Conservation (phyloP, 225 moss, liverwort and hornwort genomes). For the Marchantia paleacea region DNA sequence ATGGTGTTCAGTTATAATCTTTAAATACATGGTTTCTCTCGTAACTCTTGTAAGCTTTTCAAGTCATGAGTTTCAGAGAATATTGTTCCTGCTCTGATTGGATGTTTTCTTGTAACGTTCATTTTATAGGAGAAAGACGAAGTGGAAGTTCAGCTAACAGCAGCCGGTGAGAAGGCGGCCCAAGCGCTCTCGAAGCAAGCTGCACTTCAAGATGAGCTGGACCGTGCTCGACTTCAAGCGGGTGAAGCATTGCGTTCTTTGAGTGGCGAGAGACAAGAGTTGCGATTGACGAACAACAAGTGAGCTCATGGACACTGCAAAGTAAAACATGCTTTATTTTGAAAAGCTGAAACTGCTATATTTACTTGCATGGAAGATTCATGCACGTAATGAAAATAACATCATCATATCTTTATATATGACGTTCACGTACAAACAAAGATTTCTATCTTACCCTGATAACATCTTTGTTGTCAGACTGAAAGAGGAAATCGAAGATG, state of each 20-base stretch:
- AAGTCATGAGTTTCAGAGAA: too few relatives aligned
- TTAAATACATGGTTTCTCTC: too few relatives aligned
- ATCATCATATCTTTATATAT: neutral
- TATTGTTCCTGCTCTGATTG: too few relatives aligned
- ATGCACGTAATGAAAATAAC: neutral
- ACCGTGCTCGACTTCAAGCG: slow-evolving; percentile 66
- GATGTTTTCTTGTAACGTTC: neutral
- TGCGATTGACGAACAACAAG: slow-evolving; percentile 55
- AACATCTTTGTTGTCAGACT: slow-evolving; percentile 35
- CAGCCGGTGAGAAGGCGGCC: slow-evolving; percentile 56
- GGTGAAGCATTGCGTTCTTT: slow-evolving; percentile 75
- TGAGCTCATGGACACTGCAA: neutral
- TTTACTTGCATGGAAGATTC: neutral
- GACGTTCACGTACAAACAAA: neutral
- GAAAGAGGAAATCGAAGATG: slow-evolving; percentile 74
- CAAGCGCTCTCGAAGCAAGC: slow-evolving; percentile 70
- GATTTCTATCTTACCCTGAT: neutral
- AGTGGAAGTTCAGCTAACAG: slow-evolving; percentile 62
- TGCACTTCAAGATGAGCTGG: slow-evolving; percentile 74
- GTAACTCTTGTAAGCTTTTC: too few relatives aligned
- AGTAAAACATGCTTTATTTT: neutral
- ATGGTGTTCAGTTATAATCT: too few relatives aligned
- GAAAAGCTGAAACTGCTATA: neutral
- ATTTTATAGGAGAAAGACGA: slow-evolving; percentile 75
- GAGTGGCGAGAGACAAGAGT: slow-evolving; percentile 77